Evolutionary conservation across 805 yeast genomes (phyloP).

Genomic region (Jamesozyma piceae): DNA sequence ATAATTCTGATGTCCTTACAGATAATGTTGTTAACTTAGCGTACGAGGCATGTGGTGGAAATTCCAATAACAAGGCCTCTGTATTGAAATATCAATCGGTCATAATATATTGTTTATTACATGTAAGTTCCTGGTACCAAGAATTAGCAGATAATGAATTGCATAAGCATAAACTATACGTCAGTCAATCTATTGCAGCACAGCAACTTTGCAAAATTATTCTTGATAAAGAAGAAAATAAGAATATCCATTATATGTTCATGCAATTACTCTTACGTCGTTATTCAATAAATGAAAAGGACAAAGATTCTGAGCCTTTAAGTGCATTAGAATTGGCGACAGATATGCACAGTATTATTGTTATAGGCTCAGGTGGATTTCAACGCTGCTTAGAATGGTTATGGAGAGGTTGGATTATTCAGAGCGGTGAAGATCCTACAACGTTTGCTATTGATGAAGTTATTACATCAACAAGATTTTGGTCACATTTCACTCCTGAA

Average conservation of each 20-base stretch:
- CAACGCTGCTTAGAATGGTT: conserved; percentile 83
- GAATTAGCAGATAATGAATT: conserved; percentile 49
- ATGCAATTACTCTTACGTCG: conserved; percentile 71
- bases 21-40: conserved; percentile 50
- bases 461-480: conserved; percentile 44
- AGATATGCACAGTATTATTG: conserved; percentile 69
- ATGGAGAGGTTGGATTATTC: conserved; percentile 91
- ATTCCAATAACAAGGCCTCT: conserved; percentile 45
- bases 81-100: conserved; percentile 57
- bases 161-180: conserved; percentile 56
- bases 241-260: conserved; percentile 43
- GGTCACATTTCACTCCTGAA: conserved; percentile 68
- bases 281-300: conserved; percentile 55
- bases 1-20: conserved; percentile 53
- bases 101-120: conserved; percentile 59
- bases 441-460: conserved; percentile 58
- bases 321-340: conserved; percentile 79
- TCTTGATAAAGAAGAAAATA: conserved; percentile 49
- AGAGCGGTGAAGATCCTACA: conserved; percentile 57
- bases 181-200: conserved; percentile 57
- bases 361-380: conserved; percentile 72
- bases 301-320: conserved; percentile 51
- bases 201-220: conserved; percentile 61
- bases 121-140: conserved; percentile 73
- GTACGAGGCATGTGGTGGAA: conserved; percentile 72